Evolutionary conservation across 2,329 filamentous ascomycete species (phyloP).

Genomic region (Neocucurbitaria cava): DNA sequence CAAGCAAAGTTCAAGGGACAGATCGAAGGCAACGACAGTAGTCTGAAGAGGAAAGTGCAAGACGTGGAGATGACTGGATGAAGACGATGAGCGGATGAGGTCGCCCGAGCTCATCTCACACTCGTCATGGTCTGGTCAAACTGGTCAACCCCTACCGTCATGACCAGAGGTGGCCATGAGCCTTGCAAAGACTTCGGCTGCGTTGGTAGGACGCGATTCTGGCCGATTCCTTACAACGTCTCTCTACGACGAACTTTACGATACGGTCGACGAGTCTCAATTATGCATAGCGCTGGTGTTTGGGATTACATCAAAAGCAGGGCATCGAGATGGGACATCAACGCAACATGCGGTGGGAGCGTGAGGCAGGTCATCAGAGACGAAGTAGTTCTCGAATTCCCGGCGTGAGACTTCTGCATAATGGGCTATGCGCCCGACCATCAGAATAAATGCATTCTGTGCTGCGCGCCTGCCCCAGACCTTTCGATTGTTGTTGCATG

Average conservation of each 20-base stretch:
- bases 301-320: conserved; percentile 1
- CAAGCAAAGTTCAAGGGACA: conserved; percentile 40
- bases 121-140: background rate
- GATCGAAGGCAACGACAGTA: conserved; percentile 16
- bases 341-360: background rate
- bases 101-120: background rate
- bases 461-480: background rate
- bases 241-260: background rate
- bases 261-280: background rate
- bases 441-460: background rate
- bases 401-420: background rate
- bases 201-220: background rate
- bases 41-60: conserved; percentile 34
- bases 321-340: background rate
- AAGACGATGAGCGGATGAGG: conserved; percentile 5
- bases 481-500: background rate
- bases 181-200: background rate
- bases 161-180: background rate
- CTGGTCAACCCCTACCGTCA: background rate
- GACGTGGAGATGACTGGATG: conserved; percentile 46
- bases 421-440: background rate
- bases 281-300: conserved; percentile 5
- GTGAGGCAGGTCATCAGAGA: background rate
- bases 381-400: background rate
- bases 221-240: background rate